Conservation (phyloP, 164 flowering plant species). For the Berberis thunbergii region DNA sequence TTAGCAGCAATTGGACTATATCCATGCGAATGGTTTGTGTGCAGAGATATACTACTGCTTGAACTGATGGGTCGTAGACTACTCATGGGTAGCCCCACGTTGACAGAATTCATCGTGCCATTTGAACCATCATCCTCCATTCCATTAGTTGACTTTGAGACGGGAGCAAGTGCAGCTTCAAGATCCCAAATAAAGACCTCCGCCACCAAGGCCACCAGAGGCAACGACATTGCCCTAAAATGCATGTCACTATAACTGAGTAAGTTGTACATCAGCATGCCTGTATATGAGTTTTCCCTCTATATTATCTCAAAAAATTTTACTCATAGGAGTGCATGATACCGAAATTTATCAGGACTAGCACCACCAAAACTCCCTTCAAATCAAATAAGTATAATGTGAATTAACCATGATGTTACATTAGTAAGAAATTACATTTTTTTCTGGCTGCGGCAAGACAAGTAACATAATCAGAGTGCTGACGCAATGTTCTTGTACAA, state of each 20-base stretch:
- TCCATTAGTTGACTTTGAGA: conserved; percentile 54
- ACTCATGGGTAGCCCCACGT: conserved; percentile 39
- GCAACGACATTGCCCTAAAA: conserved; percentile 92
- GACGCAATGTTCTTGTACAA: conserved; percentile 74
- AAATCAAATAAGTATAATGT: no score
- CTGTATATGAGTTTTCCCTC: no score
- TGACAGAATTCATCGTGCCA: conserved; percentile 49
- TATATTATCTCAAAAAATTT: no score
- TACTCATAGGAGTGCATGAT: no score
- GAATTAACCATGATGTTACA: no score
- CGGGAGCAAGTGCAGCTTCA: conserved; percentile 76
- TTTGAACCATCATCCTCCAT: conserved; percentile 62
- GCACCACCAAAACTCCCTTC: no score
- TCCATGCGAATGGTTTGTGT: conserved; percentile 60
- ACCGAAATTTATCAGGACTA: no score
- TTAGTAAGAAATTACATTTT: conserved; percentile 58
- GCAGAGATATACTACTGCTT: conserved; percentile 64
- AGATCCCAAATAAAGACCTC: conserved; percentile 97
- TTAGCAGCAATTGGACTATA: conserved; percentile 75
- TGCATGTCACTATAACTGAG: conserved; percentile 47
- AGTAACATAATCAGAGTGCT: conserved; percentile 93
- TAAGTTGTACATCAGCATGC: no score
- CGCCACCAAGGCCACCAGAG: conserved; percentile 99
- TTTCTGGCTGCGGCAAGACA: conserved; percentile 83
- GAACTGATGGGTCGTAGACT: conserved; percentile 68